Evolutionary conservation across 495 filamentous ascomycete genomes (phyloP), one percentile per base, ranked within the genome.

Genomic region (Hypoxylon perforatum): DNA sequence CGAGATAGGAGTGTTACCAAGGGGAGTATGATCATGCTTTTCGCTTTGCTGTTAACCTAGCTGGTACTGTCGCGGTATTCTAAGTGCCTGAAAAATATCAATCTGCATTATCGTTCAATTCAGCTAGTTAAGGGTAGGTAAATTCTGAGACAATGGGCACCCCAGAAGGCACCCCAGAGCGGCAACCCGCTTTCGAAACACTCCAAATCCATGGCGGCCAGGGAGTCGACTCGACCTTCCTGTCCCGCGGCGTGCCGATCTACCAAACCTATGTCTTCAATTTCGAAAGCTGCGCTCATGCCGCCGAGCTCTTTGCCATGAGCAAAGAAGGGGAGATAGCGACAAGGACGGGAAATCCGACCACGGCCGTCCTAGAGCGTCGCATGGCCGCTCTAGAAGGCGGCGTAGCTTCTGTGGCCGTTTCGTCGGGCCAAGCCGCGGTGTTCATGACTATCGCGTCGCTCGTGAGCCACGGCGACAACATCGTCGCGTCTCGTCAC

Each of bases 201-300:
- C 30, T 57, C 6, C 53, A 57, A 17, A 10, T 57, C 17, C 53
- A 57, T 44, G 53, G 30, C 23, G 53, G 53, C 21, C 53, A 21
- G 21, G 30, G 19, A 19, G 6, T 10, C 2, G 15, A 42, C 7
- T 44, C 53, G 22, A 18, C n/a, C 7, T 6, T 10, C 25, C 19
- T 14, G 17, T 22, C 17, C 17, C 9, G n/a, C 5, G 25, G 30
- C 22, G 17, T 57, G 2, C 53, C 53, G 22, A 57, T 57, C 30
- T 57, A 57, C 19, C 11, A 9, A 4, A 41, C 38, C 5, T 41
- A 41, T n/a, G 38, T 41, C 38, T 41, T 41, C 38, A 41, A 41
- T n/a, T n/a, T n/a, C n/a, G n/a, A n/a, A n/a, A n/a, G n/a, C n/a
- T n/a, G n/a, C n/a, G n/a, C n/a, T 9, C 11, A 41, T 41, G 38